Percentiles rank a stretch among this genome's conserved stretches.
phyloP scores from a whole-genome alignment of 1,284 basidiomycete genomes.

The Filobasidium uniguttulatum region DNA sequence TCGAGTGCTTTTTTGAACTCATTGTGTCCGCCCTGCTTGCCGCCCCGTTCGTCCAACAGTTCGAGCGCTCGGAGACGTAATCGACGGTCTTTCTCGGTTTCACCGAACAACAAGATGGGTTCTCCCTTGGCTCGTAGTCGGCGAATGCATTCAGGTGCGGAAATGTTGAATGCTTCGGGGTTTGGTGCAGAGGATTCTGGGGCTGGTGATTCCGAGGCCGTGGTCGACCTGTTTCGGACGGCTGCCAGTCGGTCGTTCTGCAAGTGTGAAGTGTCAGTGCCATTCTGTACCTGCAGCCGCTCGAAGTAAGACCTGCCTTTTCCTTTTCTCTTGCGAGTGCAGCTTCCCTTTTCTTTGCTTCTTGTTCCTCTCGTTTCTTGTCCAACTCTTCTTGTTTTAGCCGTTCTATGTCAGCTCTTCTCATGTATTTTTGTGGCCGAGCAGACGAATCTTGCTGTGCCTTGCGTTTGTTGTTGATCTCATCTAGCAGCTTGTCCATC shows the following conservation, averaged over 20 bases:
- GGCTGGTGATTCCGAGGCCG: slow-evolving; percentile 16
- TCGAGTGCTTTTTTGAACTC: slow-evolving; percentile 90
- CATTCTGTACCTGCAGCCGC: not conserved
- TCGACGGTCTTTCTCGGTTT: slow-evolving; percentile 83
- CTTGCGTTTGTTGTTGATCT: slow-evolving; percentile 79
- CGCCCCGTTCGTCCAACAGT: slow-evolving; percentile 76
- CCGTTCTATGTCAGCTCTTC: slow-evolving; percentile 52
- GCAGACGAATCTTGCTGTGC: slow-evolving; percentile 46
- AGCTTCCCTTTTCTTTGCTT: slow-evolving; percentile 39
- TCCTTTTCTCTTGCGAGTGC: slow-evolving; percentile 31
- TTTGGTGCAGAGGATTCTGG: slow-evolving; percentile 17
- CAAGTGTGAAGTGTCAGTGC: not conserved
- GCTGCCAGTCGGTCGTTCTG: slow-evolving; percentile 21
- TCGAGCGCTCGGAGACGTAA: slow-evolving; percentile 82
- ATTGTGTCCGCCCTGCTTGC: slow-evolving; percentile 56
- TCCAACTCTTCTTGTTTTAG: slow-evolving; percentile 57
- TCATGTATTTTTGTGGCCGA: slow-evolving; percentile 63
- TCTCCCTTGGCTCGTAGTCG: slow-evolving; percentile 81
- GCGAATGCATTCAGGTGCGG: slow-evolving; percentile 79
- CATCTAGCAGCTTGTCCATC: slow-evolving; percentile 42
- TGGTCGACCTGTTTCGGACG: slow-evolving; percentile 17
- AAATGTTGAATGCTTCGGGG: slow-evolving; percentile 68
- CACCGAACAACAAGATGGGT: slow-evolving; percentile 87
- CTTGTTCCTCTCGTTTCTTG: slow-evolving; percentile 44
- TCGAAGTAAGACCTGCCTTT: slow-evolving; percentile 28